Base-by-base conservation (phyloP, 768 basidiomycete species). In the Rhodotorula paludigena region DNA sequence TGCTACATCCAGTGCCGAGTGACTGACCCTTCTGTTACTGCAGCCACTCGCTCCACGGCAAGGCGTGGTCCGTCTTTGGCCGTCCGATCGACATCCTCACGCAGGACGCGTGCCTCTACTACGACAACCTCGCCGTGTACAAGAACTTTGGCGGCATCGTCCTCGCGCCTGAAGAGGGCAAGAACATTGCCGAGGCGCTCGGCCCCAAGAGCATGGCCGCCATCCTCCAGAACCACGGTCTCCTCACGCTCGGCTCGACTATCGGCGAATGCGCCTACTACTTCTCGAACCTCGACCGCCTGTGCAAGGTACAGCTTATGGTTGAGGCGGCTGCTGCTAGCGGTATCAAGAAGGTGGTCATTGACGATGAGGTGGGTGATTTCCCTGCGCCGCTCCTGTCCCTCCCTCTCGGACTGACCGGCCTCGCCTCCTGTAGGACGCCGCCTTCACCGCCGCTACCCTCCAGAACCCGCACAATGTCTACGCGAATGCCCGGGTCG, bases 191-290 rank as follows among this genome's bases (percentile, higher is more conserved):
- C 3, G 42, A 33, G 20, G 65, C 68, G 12, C 55, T 74, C 3
- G 74, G 74, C 0, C 64, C 73, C 16, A 65, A 73, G 41, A 56
- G 42, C 57, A 67, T 41, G 52, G 52, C 61, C 11, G 63, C 58
- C 41, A 74, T 74, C 47, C 48, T 74, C 1, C 74, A 74, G 64
- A 74, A 74, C 54, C 73, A 74, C 51, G 73, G 73, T 18, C 44
- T 74, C 0, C 55, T 74, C 14, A 71, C 73, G 0, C 56, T 66
- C 45, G 74, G 74, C 6, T 11, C 49, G 38, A 73, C 69, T 0
- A 66, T 73, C n/a, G 74, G 67, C 57, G 74, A 74, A 23, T 51
- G 51, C 14, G 60, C 42, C 6, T 67, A 71, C 64, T 41, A 52
- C 33, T 73, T 73, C 57, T 3, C 23, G 14, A n/a, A 4, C 49